These are phyloP conservation scores for Cordyceps cateniannulata DNA, from an alignment of 2,329 filamentous ascomycete species.

Conservation along the genomic window DNA sequence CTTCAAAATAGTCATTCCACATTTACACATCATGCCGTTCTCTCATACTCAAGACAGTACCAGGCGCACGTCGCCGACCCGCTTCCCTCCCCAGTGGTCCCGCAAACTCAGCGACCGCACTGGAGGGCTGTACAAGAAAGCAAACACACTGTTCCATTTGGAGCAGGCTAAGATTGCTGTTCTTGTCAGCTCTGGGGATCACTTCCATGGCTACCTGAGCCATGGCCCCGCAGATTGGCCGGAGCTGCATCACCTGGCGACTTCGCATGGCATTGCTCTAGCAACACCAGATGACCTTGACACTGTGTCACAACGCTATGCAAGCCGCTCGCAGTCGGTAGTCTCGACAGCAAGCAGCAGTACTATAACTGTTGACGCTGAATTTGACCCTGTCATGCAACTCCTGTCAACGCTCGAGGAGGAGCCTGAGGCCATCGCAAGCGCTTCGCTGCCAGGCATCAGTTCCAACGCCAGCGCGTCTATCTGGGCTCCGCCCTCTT, in stretches of 20 bases:
- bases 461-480: not conserved
- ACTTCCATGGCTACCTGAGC: not conserved
- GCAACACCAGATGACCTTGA: conserved; percentile 2
- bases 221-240: not conserved
- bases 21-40: not conserved
- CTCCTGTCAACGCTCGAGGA: not conserved
- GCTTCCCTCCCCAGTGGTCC: not conserved
- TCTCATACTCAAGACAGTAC: not conserved
- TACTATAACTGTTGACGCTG: not conserved
- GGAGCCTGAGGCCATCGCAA: not conserved
- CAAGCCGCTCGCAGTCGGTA: not conserved
- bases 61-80: not conserved
- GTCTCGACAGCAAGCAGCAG: not conserved
- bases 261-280: not conserved
- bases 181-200: not conserved
- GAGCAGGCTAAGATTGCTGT: not conserved
- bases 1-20: not conserved
- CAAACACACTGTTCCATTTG: not conserved
- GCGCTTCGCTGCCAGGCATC: not conserved
- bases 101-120: not conserved
- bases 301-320: conserved; percentile 2
- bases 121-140: not conserved
- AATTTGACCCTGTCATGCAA: not conserved
- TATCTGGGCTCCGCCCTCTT: not conserved
- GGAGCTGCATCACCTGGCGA: not conserved